Conservation (phyloP, 2,329 filamentous ascomycete species). For the Ophiostoma montium region DNA sequence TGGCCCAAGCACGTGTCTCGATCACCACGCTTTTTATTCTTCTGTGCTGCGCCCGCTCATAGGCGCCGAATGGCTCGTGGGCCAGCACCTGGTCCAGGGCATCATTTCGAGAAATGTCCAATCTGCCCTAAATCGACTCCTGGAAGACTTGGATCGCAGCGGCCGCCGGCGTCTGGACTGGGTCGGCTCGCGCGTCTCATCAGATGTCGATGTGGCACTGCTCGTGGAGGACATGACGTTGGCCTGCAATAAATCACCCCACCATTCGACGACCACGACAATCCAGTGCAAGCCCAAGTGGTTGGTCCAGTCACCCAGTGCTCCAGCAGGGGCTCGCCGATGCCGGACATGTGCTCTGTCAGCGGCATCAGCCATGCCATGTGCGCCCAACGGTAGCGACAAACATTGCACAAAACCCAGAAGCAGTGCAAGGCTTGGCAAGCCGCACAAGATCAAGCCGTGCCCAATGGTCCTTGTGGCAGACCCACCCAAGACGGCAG, state of each 20-base stretch:
- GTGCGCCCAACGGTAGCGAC: neutral
- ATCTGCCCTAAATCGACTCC: conserved; percentile 36
- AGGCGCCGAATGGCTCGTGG: conserved; percentile 34
- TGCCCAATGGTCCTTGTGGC: conserved; percentile 14
- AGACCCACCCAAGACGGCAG: neutral
- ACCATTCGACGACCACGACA: conserved; percentile 19
- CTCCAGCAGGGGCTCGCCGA: conserved; percentile 45
- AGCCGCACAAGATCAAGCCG: conserved; percentile 11
- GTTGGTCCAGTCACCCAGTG: conserved; percentile 61
- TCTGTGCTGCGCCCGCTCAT: conserved; percentile 42
- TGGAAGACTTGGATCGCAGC: conserved; percentile 26
- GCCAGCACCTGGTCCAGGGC: conserved; percentile 38
- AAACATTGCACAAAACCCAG: neutral
- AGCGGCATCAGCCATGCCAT: conserved; percentile 12
- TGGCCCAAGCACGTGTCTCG: conserved; percentile 24
- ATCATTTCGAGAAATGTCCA: conserved; percentile 25
- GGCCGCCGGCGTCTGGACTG: conserved; percentile 26
- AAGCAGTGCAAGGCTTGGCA: neutral
- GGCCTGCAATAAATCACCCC: neutral
- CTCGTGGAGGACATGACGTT: conserved; percentile 62
- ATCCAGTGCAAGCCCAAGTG: conserved; percentile 79
- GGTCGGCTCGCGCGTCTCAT: conserved; percentile 35
- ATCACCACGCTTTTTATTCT: conserved; percentile 33
- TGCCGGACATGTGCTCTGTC: conserved; percentile 62
- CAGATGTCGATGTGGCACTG: conserved; percentile 48